A percentile compares a stretch with the other conserved stretches of the same genome.
Conservation (phyloP, 768 basidiomycete genomes). For the Agrocybe praecox region DNA sequence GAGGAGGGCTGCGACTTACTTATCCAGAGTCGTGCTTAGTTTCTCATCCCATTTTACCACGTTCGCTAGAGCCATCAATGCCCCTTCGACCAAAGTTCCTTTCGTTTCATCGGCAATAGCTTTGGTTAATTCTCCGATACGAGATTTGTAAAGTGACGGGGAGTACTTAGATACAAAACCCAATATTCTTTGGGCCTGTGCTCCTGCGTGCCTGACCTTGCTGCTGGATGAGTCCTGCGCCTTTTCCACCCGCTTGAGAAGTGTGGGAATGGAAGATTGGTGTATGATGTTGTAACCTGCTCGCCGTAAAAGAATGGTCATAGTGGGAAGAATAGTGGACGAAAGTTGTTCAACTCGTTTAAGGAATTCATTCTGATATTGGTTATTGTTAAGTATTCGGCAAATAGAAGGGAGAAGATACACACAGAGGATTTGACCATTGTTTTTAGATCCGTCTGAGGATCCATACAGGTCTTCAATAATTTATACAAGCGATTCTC, state of each 20-base stretch:
- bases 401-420: background rate
- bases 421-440: slow-evolving; percentile 78
- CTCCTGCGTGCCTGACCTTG: slow-evolving; percentile 36
- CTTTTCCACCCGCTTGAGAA: slow-evolving; percentile 70
- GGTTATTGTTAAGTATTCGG: background rate
- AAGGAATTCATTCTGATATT: slow-evolving; percentile 69
- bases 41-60: slow-evolving; percentile 61
- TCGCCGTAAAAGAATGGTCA: slow-evolving; percentile 70
- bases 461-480: slow-evolving; percentile 79
- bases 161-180: slow-evolving; percentile 72
- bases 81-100: slow-evolving; percentile 56
- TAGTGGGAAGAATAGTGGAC: slow-evolving; percentile 61
- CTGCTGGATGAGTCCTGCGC: slow-evolving; percentile 39
- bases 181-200: slow-evolving; percentile 55
- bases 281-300: slow-evolving; percentile 77
- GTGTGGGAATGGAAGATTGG: slow-evolving; percentile 79
- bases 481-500: slow-evolving; percentile 86
- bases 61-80: slow-evolving; percentile 77
- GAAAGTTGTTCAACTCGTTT: slow-evolving; percentile 75
- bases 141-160: slow-evolving; percentile 71
- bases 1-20: slow-evolving; percentile 44
- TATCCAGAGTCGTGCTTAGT: slow-evolving; percentile 56
- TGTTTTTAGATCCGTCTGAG: slow-evolving; percentile 80
- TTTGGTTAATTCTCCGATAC: slow-evolving; percentile 76
- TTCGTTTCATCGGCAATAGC: slow-evolving; percentile 70